Evolutionary conservation across 106 monocot species (phyloP).

Genomic region (Platanthera guangdongensis): DNA sequence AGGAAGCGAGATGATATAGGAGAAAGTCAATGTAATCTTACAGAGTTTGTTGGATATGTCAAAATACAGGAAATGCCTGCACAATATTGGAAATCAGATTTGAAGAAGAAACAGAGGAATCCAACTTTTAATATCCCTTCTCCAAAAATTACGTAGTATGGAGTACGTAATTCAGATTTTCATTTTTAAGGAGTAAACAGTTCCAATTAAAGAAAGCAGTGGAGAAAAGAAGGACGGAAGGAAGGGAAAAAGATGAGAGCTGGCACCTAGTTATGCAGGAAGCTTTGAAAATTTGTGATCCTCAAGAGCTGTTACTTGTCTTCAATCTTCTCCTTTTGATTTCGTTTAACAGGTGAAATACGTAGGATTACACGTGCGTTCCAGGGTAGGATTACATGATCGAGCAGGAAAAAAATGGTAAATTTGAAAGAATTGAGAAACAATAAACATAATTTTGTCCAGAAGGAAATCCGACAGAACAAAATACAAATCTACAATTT

Average conservation of each 20-base stretch:
- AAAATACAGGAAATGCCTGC: too few relatives aligned
- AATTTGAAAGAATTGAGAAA: neutral
- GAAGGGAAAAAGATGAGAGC: constrained; percentile 5
- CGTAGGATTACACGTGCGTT: constrained; percentile 8
- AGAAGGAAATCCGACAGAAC: neutral
- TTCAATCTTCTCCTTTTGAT: neutral
- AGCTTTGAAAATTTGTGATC: constrained; percentile 1
- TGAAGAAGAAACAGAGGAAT: too few relatives aligned
- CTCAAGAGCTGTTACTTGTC: neutral
- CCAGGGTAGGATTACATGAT: neutral
- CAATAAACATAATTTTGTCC: neutral
- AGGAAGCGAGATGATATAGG: neutral
- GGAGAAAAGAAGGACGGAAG: too few relatives aligned
- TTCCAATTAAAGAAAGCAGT: too few relatives aligned
- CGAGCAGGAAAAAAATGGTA: neutral
- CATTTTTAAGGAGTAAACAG: too few relatives aligned
- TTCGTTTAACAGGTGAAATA: constrained; percentile 4
- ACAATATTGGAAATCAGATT: too few relatives aligned
- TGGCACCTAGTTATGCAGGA: constrained; percentile 8
- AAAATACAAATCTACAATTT: neutral
- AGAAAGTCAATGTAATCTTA: too few relatives aligned
- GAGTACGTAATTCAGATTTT: too few relatives aligned
- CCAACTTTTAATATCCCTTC: too few relatives aligned
- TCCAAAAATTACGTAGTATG: too few relatives aligned
- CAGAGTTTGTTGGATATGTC: too few relatives aligned